phyloP scores from a whole-genome alignment of 2,329 filamentous ascomycete genomes.

The Fusarium irregulare region DNA sequence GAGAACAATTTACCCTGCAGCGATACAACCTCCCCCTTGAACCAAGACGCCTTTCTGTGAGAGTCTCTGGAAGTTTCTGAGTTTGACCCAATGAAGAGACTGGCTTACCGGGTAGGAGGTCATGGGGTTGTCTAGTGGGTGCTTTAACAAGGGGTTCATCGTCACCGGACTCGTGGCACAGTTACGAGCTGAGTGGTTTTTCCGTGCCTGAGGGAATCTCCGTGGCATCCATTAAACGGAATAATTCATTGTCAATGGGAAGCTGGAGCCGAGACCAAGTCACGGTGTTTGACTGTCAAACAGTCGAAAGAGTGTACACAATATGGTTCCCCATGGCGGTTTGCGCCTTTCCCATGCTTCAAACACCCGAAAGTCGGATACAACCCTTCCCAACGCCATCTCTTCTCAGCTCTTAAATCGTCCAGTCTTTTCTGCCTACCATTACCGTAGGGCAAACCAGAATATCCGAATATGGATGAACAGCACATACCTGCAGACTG shows the following conservation, averaged over 20 bases:
- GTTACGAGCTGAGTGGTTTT: neutral
- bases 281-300: no score
- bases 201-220: neutral
- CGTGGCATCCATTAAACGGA: no score
- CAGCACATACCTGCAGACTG: neutral
- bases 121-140: conserved; percentile 32
- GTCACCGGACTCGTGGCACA: conserved; percentile 13
- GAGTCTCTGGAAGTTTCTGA: neutral
- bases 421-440: neutral
- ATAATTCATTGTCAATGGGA: neutral
- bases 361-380: neutral
- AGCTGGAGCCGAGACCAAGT: no score
- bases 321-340: neutral
- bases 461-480: neutral
- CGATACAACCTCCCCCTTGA: conserved; percentile 18
- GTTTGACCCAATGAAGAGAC: conserved; percentile 14
- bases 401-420: neutral
- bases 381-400: neutral
- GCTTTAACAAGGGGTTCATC: conserved; percentile 11
- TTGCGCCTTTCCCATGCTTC: neutral
- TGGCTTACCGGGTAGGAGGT: conserved; percentile 12
- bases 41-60: neutral
- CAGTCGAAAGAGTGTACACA: no score
- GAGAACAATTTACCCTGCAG: neutral
- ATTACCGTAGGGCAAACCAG: neutral